Base-by-base conservation (phyloP, 257 asterid species). In the Solanum habrochaites region DNA sequence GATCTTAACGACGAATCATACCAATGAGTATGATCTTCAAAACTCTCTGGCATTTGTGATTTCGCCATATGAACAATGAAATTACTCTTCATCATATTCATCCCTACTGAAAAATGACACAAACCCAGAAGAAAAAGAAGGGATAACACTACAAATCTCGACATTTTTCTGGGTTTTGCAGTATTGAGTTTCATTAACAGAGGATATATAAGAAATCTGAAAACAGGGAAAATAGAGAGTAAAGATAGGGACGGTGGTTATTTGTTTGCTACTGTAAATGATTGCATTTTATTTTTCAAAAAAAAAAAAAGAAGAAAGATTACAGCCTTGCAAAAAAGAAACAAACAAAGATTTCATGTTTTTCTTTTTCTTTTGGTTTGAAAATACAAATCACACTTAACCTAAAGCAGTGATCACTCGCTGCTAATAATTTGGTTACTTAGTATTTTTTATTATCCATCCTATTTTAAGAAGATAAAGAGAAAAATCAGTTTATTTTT, bases 61-160 rank as follows among this genome's bases (percentile, higher is more conserved):
- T 92, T 92, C 42, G 96, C 96, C 99, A 95, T 93, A 93, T 96
- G 98, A 52, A 97, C 87, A 18, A 97, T 96, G 90, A 93, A 97
- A 5, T 98, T 95, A 6, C 77, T 89, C 88, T 18, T 42, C 43
- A 52, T 52, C 23, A 23, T 35, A 35, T 35, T 52, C n/a, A 13
- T 75, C 29, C 42, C 62, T 16, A 47, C 49, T 15, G 92, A 82
- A 11, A 39, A 69, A 2, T 88, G 89, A 87, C 88, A 86, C 9
- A 87, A 75, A 10, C 77, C 83, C 21, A 91, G 43, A 47, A 94
- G 35, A 37, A 60, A 40, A 2, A 78, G 3, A 20, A 88, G 4
- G 25, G 86, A 86, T 3, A 89, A 0, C 16, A 83, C 43, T 64
- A 86, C 1, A 29, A 73, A 37, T 37, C 58, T n/a, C 21, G 37